phyloP scores from a whole-genome alignment of 805 yeast species.

The Dipodascopsis tothii region DNA sequence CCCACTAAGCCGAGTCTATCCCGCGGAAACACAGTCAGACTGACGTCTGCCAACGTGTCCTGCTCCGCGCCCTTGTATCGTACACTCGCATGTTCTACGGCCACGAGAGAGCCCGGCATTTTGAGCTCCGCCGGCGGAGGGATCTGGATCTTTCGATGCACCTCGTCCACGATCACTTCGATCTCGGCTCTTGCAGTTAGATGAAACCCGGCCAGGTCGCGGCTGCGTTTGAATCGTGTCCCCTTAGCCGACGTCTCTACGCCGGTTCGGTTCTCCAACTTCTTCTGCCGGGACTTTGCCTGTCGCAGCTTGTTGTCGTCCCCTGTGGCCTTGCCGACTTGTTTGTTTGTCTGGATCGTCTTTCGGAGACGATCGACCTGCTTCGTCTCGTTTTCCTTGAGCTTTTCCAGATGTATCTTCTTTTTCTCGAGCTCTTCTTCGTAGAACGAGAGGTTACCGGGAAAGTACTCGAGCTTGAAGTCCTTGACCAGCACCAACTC shows the following conservation, averaged over 20 bases:
- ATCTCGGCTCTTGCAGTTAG: neutral
- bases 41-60: slow-evolving; percentile 36
- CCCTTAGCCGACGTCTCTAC: slow-evolving; percentile 1
- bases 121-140: neutral
- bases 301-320: slow-evolving; percentile 2
- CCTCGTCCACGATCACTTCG: neutral
- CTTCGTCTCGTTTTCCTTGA: slow-evolving; percentile 1
- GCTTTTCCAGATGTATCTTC: neutral
- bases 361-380: neutral
- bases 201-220: slow-evolving; percentile 1
- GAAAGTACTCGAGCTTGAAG: slow-evolving; percentile 1
- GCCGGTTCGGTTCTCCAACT: slow-evolving; percentile 1
- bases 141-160: neutral
- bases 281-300: slow-evolving; percentile 1
- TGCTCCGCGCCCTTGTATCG: neutral
- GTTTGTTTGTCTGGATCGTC: neutral
- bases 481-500: neutral
- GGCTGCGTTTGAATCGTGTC: neutral
- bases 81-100: neutral
- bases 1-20: slow-evolving; percentile 59
- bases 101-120: neutral
- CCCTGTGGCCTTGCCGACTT: neutral
- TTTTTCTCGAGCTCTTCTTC: neutral
- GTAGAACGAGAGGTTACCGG: neutral
- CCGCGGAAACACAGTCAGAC: slow-evolving; percentile 37